Evolutionary conservation across 2,329 filamentous ascomycete genomes (phyloP).

Genomic region (Chrysoporthe puriensis): DNA sequence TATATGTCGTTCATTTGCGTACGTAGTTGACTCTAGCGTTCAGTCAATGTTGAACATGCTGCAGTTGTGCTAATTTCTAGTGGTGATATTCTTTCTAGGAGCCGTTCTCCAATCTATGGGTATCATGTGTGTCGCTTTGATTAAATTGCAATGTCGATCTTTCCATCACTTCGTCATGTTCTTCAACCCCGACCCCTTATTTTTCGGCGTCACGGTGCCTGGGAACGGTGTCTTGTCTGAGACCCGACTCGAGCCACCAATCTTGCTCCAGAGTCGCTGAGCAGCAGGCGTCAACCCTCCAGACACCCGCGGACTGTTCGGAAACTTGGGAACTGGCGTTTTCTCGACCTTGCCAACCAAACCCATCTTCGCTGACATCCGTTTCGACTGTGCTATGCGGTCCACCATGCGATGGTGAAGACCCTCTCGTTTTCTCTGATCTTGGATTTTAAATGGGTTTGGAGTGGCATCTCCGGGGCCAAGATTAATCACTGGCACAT

Average conservation of each 20-base stretch:
- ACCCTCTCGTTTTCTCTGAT: conserved; percentile 75
- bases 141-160: not conserved
- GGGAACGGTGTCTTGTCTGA: conserved; percentile 44
- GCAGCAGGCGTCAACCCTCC: conserved; percentile 74
- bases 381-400: conserved; percentile 73
- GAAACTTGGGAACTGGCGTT: conserved; percentile 71
- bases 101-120: conserved; percentile 21
- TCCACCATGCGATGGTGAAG: conserved; percentile 89
- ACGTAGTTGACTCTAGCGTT: not conserved
- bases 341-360: conserved; percentile 61
- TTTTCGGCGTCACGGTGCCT: conserved; percentile 46
- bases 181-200: conserved; percentile 41
- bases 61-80: not conserved
- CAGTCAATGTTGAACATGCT: not conserved
- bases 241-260: conserved; percentile 48
- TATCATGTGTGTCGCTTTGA: conserved; percentile 21
- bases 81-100: not conserved
- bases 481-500: conserved; percentile 55
- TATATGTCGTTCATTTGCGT: not conserved
- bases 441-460: conserved; percentile 80
- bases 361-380: conserved; percentile 61
- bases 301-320: conserved; percentile 64
- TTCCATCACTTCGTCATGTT: conserved; percentile 38
- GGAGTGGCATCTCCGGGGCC: conserved; percentile 64
- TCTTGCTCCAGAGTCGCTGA: conserved; percentile 67